Evolutionary conservation across 371 early-diverging fungal genomes (phyloP), one percentile per base, ranked within the genome.

Genomic region (Syncephalastrum racemosum): DNA sequence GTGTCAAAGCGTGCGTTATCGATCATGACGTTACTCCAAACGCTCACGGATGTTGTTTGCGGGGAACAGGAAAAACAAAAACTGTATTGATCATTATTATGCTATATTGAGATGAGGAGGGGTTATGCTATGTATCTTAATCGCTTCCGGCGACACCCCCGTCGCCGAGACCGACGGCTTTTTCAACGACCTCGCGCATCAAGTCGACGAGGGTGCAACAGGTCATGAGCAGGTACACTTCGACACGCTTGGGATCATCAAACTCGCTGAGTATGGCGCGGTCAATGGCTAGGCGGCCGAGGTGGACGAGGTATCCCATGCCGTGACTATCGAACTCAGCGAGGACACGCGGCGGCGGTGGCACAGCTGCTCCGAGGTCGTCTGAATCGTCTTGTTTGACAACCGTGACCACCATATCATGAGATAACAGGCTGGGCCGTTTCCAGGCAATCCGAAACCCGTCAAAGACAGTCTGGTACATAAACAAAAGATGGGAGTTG

Each of bases 121-220:
- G 36, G 36, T 12, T 31, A 31, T 31, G 36, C 36, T 31, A 31
- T 31, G 36, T 31, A 31, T 31, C 10, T 31, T 58, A 72, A 47
- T 64, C 67, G 46, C 79, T 72, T 16, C 70, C 67, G 42, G 71
- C 73, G n/a, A 77, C 67, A 43, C 78, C 70, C 12, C 77, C 72
- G 53, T 71, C 67, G 14, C 69, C 62, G n/a, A 81, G 40, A 1
- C 74, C 75, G 20, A 77, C 67, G 1, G 73, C 79, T 45, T 80
- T 74, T 59, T 80, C 75, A 6, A 80, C 80, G 0, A 74, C 71
- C 54, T 77, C 80, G 18, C 77, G 63, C 77, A 77, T 73, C 15
- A 79, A 51, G 58, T 79, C 79, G 20, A 79, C 67, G 41, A 79
- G 49, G 0, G 79, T 79, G 45, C 76, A 72, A 55, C 79, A 79